These are phyloP conservation scores for Gilbertella persicaria DNA, from an alignment of 371 early-diverging fungal species.

Conservation along the genomic window DNA sequence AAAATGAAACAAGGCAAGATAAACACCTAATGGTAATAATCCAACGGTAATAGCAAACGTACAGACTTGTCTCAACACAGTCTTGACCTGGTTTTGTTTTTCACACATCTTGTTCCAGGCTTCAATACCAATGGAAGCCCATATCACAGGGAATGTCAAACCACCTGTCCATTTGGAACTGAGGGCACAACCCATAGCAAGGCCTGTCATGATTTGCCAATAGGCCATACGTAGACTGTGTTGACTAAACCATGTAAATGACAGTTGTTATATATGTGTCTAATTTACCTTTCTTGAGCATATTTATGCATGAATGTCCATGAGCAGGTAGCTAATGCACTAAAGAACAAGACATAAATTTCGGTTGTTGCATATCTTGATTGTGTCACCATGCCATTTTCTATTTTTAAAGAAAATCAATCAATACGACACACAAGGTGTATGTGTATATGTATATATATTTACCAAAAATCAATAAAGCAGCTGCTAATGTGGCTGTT, in stretches of 20 bases:
- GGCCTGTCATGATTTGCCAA: slow-evolving; percentile 67
- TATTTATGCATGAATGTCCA: slow-evolving; percentile 19
- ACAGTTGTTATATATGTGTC: not conserved
- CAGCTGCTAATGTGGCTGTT: slow-evolving; percentile 34
- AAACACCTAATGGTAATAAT: slow-evolving; percentile 78
- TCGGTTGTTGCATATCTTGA: slow-evolving; percentile 35
- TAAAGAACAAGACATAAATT: slow-evolving; percentile 20
- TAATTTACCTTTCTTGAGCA: slow-evolving; percentile 20
- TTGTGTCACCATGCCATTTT: slow-evolving; percentile 38
- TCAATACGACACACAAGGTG: not conserved
- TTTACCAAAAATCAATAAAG: slow-evolving; percentile 39
- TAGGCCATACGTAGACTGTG: slow-evolving; percentile 55
- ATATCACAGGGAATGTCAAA: slow-evolving; percentile 18
- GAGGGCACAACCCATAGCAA: slow-evolving; percentile 30
- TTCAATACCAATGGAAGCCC: slow-evolving; percentile 71
- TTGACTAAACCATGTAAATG: slow-evolving; percentile 22
- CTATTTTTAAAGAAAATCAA: slow-evolving; percentile 4
- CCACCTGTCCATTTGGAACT: slow-evolving; percentile 40
- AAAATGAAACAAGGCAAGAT: slow-evolving; percentile 74
- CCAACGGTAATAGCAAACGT: slow-evolving; percentile 72
- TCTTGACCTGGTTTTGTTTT: slow-evolving; percentile 51
- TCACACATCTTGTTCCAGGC: slow-evolving; percentile 84
- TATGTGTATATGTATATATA: no score
- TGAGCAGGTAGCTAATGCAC: slow-evolving; percentile 16
- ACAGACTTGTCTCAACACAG: slow-evolving; percentile 40